Evolutionary conservation across 495 filamentous ascomycete species (phyloP).

Genomic region (Aspergillus ostianus): DNA sequence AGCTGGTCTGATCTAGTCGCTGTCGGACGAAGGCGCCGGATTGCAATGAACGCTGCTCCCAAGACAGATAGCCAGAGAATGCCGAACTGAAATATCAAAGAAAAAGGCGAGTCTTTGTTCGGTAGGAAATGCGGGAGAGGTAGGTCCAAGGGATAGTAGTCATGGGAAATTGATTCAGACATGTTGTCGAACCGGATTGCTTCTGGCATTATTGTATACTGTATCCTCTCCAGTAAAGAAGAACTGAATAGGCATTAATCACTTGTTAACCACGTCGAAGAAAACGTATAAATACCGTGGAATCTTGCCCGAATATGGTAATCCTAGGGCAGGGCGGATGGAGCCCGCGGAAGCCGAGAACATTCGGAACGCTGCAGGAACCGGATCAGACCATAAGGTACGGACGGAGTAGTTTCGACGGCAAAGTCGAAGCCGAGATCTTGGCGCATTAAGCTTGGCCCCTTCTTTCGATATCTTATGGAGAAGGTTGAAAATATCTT

Average conservation of each 20-base stretch:
- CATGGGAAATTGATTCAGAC: neutral
- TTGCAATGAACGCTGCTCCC: neutral
- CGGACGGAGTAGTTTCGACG: too few species aligned
- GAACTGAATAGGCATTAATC: too few species aligned
- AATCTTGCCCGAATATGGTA: neutral
- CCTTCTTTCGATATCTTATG: too few species aligned
- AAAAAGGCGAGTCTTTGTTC: slow-evolving; percentile 4
- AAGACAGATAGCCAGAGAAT: slow-evolving; percentile 5
- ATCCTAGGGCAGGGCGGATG: neutral
- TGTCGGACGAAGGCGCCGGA: slow-evolving; percentile 9
- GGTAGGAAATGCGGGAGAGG: neutral
- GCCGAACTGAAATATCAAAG: slow-evolving; percentile 10
- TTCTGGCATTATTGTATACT: neutral
- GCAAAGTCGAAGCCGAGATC: neutral
- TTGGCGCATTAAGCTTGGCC: neutral
- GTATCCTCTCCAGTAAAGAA: neutral
- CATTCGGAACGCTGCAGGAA: neutral
- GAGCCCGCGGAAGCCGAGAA: slow-evolving; percentile 1
- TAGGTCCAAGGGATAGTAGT: slow-evolving; percentile 4
- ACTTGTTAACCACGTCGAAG: too few species aligned
- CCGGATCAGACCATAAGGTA: slow-evolving; percentile 3
- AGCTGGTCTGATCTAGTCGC: slow-evolving; percentile 10
- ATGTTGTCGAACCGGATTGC: neutral
- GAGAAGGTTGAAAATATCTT: too few species aligned
- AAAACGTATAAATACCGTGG: neutral